Evolutionary conservation across 176 grass and related monocot genomes (phyloP).

Genomic region (Carex cristatella): DNA sequence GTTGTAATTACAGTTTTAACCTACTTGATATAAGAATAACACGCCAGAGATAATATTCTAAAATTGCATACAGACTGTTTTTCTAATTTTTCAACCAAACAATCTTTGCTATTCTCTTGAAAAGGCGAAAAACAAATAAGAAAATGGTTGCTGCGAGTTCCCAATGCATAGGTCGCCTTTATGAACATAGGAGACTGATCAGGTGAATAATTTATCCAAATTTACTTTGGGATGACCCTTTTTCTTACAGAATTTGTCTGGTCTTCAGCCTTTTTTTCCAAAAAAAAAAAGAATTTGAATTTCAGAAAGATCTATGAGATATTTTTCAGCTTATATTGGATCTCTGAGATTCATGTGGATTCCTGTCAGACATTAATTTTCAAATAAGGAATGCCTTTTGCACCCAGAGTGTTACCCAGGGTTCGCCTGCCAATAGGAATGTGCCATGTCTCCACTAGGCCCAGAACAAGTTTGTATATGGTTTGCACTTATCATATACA

Average conservation of each 20-base stretch:
- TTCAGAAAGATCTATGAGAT: background rate
- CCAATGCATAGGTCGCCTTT: background rate
- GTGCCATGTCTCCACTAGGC: background rate
- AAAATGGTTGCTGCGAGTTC: background rate
- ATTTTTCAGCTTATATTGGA: background rate
- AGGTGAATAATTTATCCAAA: constrained; percentile 13
- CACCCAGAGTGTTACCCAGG: background rate
- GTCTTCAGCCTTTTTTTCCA: no score
- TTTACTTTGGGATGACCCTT: background rate
- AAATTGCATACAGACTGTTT: constrained; percentile 19
- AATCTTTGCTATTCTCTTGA: constrained; percentile 10
- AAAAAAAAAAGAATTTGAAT: background rate
- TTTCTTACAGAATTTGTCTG: background rate
- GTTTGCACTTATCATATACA: background rate
- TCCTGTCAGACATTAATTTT: background rate
- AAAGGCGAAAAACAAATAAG: constrained; percentile 2
- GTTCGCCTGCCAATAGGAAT: background rate
- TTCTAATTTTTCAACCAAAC: constrained; percentile 26
- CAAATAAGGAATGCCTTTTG: background rate
- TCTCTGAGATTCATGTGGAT: background rate
- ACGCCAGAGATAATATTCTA: background rate
- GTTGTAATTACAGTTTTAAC: constrained; percentile 9
- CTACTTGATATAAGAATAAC: background rate
- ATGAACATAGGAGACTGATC: constrained; percentile 6
- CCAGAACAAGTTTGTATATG: background rate